Conservation (phyloP, 2,329 filamentous ascomycete species). For the Alternaria brassicae region DNA sequence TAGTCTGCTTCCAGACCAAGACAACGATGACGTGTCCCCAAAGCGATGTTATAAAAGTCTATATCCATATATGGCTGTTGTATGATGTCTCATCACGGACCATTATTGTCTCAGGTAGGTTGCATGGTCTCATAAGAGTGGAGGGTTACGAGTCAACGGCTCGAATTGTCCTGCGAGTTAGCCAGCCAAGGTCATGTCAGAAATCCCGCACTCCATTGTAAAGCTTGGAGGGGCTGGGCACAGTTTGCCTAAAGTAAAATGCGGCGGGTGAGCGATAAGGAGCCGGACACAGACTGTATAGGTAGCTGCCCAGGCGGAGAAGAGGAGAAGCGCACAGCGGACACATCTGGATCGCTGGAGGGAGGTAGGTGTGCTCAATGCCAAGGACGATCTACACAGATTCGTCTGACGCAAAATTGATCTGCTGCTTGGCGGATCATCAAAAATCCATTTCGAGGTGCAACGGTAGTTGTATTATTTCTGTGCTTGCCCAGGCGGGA, state of each 20-base stretch:
- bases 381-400: conserved; percentile 24
- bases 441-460: conserved; percentile 6
- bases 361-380: conserved; percentile 15
- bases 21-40: not conserved
- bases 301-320: conserved; percentile 21
- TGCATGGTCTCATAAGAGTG: not conserved
- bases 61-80: not conserved
- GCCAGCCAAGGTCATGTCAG: not conserved
- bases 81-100: not conserved
- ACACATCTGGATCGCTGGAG: conserved; percentile 13
- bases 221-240: conserved; percentile 14
- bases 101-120: not conserved
- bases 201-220: conserved; percentile 10
- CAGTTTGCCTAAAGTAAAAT: conserved; percentile 1
- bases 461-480: conserved; percentile 7
- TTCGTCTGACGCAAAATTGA: conserved; percentile 18
- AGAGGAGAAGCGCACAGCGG: conserved; percentile 7
- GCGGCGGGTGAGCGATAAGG: not conserved
- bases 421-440: conserved; percentile 15
- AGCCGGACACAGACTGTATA: conserved; percentile 6
- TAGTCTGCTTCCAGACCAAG: not conserved
- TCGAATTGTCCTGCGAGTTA: conserved; percentile 3
- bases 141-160: not conserved
- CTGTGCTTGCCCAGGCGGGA: conserved; percentile 16
- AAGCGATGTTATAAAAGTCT: not conserved